These are phyloP conservation scores for Xylaria sp. DNA, from an alignment of 2,329 filamentous ascomycete species.

Conservation along the genomic window DNA sequence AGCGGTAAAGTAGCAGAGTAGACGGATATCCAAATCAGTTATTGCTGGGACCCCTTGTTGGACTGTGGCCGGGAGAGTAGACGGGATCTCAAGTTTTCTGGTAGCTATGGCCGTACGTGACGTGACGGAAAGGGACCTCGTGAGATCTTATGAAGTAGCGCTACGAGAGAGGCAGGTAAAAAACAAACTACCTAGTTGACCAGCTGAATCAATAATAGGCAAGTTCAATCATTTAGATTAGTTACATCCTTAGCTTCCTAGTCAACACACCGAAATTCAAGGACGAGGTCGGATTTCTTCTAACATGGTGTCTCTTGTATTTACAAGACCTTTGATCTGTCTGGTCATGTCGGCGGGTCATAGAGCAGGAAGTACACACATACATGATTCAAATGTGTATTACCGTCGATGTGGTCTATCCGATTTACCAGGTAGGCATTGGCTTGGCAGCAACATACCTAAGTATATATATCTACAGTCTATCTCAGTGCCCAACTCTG, in stretches of 20 bases:
- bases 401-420: background rate
- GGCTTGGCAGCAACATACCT: background rate
- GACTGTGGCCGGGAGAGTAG: too few relatives aligned
- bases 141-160: too few relatives aligned
- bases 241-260: background rate
- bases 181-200: too few relatives aligned
- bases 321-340: background rate
- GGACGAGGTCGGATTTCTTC: background rate
- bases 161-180: too few relatives aligned
- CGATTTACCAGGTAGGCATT: background rate
- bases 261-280: background rate
- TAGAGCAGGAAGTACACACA: background rate
- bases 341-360: too few relatives aligned
- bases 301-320: background rate
- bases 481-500: conserved; percentile 58
- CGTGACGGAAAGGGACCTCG: too few relatives aligned
- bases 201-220: background rate
- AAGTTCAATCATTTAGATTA: background rate
- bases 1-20: too few relatives aligned
- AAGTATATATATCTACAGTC: background rate
- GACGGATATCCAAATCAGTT: too few relatives aligned
- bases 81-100: too few relatives aligned
- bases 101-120: too few relatives aligned
- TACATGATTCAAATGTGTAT: background rate
- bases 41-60: too few relatives aligned